phyloP scores from a whole-genome alignment of 176 grass and related monocot species.

The Triticum timopheevii region DNA sequence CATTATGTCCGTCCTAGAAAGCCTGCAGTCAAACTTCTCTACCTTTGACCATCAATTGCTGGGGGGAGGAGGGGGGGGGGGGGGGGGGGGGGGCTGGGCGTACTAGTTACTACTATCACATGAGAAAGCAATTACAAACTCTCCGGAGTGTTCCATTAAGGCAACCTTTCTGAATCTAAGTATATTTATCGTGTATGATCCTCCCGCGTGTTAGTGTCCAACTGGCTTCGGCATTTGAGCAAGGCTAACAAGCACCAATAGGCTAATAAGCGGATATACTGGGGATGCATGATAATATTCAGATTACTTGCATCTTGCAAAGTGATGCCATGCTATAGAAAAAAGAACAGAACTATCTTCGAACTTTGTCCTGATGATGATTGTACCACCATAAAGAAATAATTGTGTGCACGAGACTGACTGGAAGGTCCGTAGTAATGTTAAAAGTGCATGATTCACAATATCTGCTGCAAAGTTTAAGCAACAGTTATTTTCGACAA shows the following conservation, averaged over 20 bases:
- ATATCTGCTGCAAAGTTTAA: background rate
- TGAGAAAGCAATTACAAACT: conserved; percentile 9
- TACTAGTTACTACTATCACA: background rate
- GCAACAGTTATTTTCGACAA: background rate
- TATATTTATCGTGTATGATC: background rate
- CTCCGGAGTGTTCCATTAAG: background rate
- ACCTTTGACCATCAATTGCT: background rate
- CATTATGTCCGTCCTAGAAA: background rate
- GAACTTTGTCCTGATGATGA: background rate
- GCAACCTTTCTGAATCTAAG: background rate
- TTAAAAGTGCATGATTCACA: conserved; percentile 1
- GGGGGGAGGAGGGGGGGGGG: no score
- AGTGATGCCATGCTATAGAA: background rate
- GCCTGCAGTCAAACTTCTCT: background rate
- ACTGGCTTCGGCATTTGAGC: background rate
- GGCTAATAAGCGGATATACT: background rate
- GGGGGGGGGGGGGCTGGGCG: background rate
- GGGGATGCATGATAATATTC: background rate
- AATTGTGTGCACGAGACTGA: background rate
- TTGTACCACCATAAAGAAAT: background rate
- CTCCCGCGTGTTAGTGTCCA: background rate
- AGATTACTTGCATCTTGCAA: background rate
- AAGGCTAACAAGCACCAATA: background rate
- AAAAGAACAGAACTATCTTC: background rate
- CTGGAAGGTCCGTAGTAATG: background rate